Percentiles rank a stretch among this genome's conserved stretches.
phyloP scores from a whole-genome alignment of 306 rosid species.

The Aeschynomene evenia region DNA sequence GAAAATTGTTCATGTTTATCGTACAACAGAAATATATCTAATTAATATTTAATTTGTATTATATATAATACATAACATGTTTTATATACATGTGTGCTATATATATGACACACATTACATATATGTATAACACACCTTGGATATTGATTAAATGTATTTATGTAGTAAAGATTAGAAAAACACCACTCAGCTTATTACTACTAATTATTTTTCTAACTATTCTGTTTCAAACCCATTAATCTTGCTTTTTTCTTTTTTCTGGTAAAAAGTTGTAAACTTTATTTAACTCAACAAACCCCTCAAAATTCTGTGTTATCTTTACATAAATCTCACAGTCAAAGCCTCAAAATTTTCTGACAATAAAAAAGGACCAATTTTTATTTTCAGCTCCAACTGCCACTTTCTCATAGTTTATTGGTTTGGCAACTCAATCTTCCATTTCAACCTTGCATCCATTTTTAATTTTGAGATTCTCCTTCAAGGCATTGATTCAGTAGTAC shows the following conservation, averaged over 20 bases:
- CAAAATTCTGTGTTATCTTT: not conserved
- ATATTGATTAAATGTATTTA: too few relatives aligned
- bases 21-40: too few relatives aligned
- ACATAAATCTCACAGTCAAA: conserved; percentile 18
- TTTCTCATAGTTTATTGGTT: not conserved
- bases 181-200: not conserved
- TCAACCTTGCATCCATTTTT: not conserved
- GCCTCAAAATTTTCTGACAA: not conserved
- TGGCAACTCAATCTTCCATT: not conserved
- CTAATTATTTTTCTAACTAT: not conserved
- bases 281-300: not conserved
- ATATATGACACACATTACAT: too few relatives aligned
- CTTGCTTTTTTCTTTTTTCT: not conserved
- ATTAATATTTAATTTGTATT: too few relatives aligned
- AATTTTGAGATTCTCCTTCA: conserved; percentile 18
- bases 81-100: too few relatives aligned
- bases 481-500: not conserved
- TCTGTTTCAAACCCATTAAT: not conserved
- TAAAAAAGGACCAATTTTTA: not conserved
- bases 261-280: not conserved
- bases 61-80: too few relatives aligned
- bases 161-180: too few relatives aligned
- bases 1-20: too few relatives aligned
- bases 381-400: conserved; percentile 23
- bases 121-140: too few relatives aligned